Evolutionary conservation across 495 filamentous ascomycete genomes (phyloP).

Genomic region (Penicillium pulvis): DNA sequence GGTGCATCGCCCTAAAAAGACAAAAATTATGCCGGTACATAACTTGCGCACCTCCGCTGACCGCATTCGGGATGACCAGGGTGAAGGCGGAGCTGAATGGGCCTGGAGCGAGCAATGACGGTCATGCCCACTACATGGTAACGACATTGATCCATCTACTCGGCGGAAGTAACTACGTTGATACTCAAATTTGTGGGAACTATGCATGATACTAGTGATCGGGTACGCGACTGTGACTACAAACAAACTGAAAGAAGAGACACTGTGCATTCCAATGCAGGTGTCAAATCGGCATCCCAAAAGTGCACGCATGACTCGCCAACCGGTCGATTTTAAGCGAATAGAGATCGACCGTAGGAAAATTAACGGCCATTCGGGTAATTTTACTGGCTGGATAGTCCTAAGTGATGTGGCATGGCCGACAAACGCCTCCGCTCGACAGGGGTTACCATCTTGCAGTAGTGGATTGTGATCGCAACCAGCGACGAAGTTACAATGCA

Average conservation of each 20-base stretch:
- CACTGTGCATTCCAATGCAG: not conserved
- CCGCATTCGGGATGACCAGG: constrained; percentile 26
- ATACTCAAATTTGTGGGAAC: not conserved
- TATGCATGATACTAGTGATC: not conserved
- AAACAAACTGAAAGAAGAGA: not conserved
- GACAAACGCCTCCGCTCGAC: not conserved
- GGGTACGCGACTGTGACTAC: not conserved
- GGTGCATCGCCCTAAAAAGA: not conserved
- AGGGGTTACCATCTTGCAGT: not conserved
- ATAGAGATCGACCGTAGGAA: not conserved
- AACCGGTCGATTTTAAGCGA: not conserved
- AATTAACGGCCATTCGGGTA: not conserved
- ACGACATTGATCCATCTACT: not conserved
- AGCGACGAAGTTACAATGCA: constrained; percentile 18
- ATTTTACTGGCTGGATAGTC: not conserved
- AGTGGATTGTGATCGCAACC: constrained; percentile 9
- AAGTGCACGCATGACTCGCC: not conserved
- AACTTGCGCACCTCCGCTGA: constrained; percentile 5
- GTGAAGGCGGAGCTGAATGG: not conserved
- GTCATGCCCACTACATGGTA: not conserved
- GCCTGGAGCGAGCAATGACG: not conserved
- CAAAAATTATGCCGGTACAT: not conserved
- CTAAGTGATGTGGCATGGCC: not conserved
- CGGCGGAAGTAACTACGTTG: not conserved
- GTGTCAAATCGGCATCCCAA: not conserved